phyloP scores from a whole-genome alignment of 2,329 filamentous ascomycete genomes.

The Fusarium nanum region DNA sequence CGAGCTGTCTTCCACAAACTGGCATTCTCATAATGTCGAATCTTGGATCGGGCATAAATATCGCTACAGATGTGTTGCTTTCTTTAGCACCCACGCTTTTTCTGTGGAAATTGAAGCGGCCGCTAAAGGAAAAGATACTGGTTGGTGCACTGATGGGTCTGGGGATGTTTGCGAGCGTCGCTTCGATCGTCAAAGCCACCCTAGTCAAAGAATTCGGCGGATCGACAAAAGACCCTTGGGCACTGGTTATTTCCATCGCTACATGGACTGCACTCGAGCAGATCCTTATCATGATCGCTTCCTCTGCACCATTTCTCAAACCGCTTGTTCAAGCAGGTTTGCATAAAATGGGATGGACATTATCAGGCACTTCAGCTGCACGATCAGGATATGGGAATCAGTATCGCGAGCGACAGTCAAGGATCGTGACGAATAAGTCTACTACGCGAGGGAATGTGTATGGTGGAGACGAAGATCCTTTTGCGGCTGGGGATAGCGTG shows the following conservation, averaged over 20 bases:
- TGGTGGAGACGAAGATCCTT: constrained; percentile 14
- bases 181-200: constrained; percentile 16
- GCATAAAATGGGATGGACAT: constrained; percentile 15
- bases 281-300: constrained; percentile 30
- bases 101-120: constrained; percentile 11
- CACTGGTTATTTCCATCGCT: constrained; percentile 19
- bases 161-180: constrained; percentile 15
- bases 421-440: neutral
- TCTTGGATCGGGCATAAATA: constrained; percentile 3
- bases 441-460: constrained; percentile 1
- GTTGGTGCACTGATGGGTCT: constrained; percentile 18
- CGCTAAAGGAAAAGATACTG: constrained; percentile 14
- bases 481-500: constrained; percentile 9
- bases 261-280: constrained; percentile 27
- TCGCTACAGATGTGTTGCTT: constrained; percentile 5
- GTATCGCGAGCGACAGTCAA: constrained; percentile 5
- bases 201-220: constrained; percentile 23
- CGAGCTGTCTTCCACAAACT: constrained; percentile 10
- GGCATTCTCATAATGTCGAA: constrained; percentile 22
- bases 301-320: constrained; percentile 16
- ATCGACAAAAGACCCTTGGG: constrained; percentile 15
- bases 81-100: constrained; percentile 15
- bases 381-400: constrained; percentile 8
- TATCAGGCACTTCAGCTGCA: constrained; percentile 10
- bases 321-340: constrained; percentile 4